Conservation (phyloP, 306 rosid species). For the Begonia masoniana region DNA sequence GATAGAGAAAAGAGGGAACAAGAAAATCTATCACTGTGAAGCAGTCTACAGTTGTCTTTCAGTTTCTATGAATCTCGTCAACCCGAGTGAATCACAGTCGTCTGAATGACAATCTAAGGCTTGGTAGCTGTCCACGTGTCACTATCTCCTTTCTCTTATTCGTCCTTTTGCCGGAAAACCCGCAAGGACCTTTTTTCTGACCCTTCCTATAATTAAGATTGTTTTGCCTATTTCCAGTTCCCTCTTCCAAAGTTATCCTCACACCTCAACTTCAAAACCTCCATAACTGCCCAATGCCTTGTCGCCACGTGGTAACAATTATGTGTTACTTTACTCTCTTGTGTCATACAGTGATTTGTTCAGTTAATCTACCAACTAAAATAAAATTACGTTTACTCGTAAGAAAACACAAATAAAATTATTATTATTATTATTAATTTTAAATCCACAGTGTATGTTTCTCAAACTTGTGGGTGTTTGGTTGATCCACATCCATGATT, state of each 20-base stretch:
- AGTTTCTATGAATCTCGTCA: slow-evolving; percentile 1
- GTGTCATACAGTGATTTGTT: too few species aligned
- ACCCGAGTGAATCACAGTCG: not conserved
- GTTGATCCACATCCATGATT: too few species aligned
- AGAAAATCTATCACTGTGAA: too few species aligned
- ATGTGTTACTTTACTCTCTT: too few species aligned
- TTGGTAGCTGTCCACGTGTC: slow-evolving; percentile 1
- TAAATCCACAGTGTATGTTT: too few species aligned
- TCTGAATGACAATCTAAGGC: slow-evolving; percentile 8
- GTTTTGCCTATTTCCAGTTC: slow-evolving; percentile 1
- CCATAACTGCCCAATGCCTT: not conserved
- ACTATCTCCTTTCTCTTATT: slow-evolving; percentile 1
- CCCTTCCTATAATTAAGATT: slow-evolving; percentile 12
- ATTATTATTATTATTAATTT: too few species aligned
- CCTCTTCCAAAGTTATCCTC: not conserved
- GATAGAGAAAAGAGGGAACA: too few species aligned
- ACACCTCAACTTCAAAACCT: not conserved
- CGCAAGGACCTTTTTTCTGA: slow-evolving; percentile 9
- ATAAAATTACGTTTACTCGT: too few species aligned
- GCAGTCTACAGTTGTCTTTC: not conserved
- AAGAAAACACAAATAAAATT: too few species aligned
- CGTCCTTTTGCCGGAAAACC: slow-evolving; percentile 11
- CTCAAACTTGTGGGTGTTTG: too few species aligned
- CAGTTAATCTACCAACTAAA: too few species aligned
- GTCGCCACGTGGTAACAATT: not conserved